Evolutionary conservation across 2,329 filamentous ascomycete genomes (phyloP).

Genomic region (Leptographium wingfieldii): DNA sequence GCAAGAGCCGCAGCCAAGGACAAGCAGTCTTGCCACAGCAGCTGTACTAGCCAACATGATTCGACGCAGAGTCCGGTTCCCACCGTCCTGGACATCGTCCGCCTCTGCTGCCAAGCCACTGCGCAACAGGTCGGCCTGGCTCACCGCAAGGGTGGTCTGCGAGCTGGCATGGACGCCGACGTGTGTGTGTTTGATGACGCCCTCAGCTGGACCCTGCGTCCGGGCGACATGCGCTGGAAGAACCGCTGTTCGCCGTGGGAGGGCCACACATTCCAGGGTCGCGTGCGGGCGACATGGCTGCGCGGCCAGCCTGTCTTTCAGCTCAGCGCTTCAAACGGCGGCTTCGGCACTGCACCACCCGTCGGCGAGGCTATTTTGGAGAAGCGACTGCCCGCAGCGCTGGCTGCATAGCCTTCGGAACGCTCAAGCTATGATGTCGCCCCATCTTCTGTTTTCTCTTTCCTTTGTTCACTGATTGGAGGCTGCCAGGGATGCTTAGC

Average conservation of each 20-base stretch:
- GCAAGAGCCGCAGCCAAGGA: constrained; percentile 35
- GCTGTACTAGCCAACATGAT: too few species aligned
- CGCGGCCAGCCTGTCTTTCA: constrained; percentile 64
- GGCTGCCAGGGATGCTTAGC: background rate
- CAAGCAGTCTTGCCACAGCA: background rate
- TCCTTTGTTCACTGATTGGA: background rate
- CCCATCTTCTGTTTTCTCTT: background rate
- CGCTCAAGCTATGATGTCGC: background rate
- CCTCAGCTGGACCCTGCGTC: constrained; percentile 61
- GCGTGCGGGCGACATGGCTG: constrained; percentile 78
- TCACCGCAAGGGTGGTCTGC: constrained; percentile 68
- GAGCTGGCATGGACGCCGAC: constrained; percentile 76
- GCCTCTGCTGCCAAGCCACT: constrained; percentile 77
- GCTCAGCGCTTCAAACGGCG: constrained; percentile 39
- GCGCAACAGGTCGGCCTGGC: constrained; percentile 77
- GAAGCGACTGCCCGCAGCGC: constrained; percentile 4
- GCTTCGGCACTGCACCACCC: constrained; percentile 37
- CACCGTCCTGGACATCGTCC: constrained; percentile 65
- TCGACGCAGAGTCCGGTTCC: constrained; percentile 10
- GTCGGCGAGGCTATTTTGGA: constrained; percentile 38
- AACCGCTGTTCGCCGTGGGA: constrained; percentile 90
- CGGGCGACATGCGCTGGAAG: constrained; percentile 81
- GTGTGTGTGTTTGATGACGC: constrained; percentile 84
- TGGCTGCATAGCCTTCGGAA: background rate
- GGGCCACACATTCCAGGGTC: constrained; percentile 61